Base-by-base conservation (phyloP, 2,329 filamentous ascomycete species). In the Sarocladiaceae sp. region DNA sequence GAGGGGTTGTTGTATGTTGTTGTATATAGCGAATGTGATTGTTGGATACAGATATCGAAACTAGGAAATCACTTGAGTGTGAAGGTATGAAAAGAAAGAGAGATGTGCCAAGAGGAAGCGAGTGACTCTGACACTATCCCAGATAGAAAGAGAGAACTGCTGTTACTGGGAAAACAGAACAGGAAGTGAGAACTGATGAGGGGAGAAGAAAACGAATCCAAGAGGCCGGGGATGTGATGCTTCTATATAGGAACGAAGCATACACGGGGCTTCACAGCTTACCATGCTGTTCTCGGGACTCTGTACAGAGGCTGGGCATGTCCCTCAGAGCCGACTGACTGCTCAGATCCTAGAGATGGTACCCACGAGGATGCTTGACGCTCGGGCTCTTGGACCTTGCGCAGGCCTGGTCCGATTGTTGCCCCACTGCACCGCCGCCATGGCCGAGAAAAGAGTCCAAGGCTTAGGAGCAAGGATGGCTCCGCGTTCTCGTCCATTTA, bases 121-220 rank as follows among this genome's bases (percentile, higher is more conserved):
- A 78, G 71, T 76, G 74, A 70, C 69, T 72, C 72, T 74, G 68
- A 62, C 40, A 43, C 40, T 43, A 63, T 54, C 54, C 48, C 42
- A 48, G 46, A 54, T 55, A 42, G 44, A 50, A n/a, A 59, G 54
- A 58, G 46, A 48, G 48, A 50, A 41, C 16, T 34, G 15, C 32
- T 32, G 27, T 33, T 19, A 50, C 51, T 50, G 53, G n/a, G 55
- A 56, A 50, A 55, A 49, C 53, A 51, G 37, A 52, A 53, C 35
- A 44, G 29, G 37, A 49, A 47, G 50, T 15, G 37, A 41, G 51
- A 53, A 47, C 46, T 52, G 55, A 53, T 55, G 48, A 51, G 49
- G 23, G 46, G 49, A 50, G 47, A 48, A 26, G 21, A 50, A 49
- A 45, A 47, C 49, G 43, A 40, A 18, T 18, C 12, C 27, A 48